Evolutionary conservation across 495 filamentous ascomycete genomes (phyloP).

Genomic region (Collariella sp.): DNA sequence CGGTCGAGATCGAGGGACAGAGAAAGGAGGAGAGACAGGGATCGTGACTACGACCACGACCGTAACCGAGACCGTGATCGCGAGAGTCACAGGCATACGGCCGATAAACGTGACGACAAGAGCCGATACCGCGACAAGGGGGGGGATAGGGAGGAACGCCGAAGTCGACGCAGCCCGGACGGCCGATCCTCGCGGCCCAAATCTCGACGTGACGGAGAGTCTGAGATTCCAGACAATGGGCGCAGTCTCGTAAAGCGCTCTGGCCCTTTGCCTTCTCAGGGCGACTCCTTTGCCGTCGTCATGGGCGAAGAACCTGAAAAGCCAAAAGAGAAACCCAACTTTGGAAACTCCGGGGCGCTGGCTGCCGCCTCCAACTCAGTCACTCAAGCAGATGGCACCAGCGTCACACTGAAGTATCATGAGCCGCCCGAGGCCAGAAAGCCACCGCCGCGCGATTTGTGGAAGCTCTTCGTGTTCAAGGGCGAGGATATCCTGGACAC

Average conservation of each 20-base stretch:
- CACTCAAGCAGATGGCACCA: constrained; percentile 52
- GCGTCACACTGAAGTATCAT: constrained; percentile 84
- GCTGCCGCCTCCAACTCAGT: constrained; percentile 85
- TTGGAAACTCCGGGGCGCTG: constrained; percentile 66
- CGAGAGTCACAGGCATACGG: constrained; percentile 1
- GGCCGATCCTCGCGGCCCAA: constrained; percentile 1
- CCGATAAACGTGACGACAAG: constrained; percentile 7
- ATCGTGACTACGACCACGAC: constrained; percentile 4
- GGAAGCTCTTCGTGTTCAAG: constrained; percentile 94
- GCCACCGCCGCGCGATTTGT: constrained; percentile 64
- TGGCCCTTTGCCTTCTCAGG: constrained; percentile 61
- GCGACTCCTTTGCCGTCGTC: constrained; percentile 54
- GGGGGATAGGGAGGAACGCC: constrained; percentile 2
- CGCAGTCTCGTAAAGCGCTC: constrained; percentile 31
- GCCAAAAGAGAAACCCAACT: constrained; percentile 86
- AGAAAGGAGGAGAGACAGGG: constrained; percentile 11
- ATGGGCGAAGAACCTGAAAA: constrained; percentile 43
- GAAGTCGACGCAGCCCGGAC: constrained; percentile 7
- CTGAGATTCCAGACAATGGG: constrained; percentile 7
- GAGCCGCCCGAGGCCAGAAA: constrained; percentile 91
- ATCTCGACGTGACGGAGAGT: constrained; percentile 5
- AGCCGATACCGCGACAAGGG: constrained; percentile 8
- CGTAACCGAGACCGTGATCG: constrained; percentile 5
- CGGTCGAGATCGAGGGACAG: constrained; percentile 27
- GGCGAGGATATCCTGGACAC: constrained; percentile 69